These are phyloP conservation scores for Citrus glauca DNA, from an alignment of 345 rosid species.

Conservation along the genomic window DNA sequence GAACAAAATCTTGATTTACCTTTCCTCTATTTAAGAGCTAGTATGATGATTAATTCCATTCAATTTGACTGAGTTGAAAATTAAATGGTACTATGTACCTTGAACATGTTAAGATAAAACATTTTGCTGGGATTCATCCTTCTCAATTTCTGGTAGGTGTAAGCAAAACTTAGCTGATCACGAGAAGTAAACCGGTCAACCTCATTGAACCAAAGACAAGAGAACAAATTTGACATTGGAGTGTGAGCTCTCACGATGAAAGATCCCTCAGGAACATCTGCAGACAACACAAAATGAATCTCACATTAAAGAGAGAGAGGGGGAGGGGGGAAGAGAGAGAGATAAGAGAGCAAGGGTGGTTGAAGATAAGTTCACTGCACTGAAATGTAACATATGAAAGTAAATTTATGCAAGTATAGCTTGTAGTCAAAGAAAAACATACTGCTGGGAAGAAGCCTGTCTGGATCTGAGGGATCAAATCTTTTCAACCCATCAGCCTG, in stretches of 20 bases:
- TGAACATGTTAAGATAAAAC: conserved; percentile 90
- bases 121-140: conserved; percentile 74
- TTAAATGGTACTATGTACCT: conserved; percentile 39
- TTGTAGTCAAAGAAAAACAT: conserved; percentile 17
- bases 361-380: neutral
- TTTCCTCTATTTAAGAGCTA: neutral
- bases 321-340: neutral
- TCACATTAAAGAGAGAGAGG: neutral
- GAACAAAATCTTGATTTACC: neutral
- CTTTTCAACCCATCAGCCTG: conserved; percentile 78
- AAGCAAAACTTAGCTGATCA: conserved; percentile 94
- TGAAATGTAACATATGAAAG: neutral
- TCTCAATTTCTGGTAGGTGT: conserved; percentile 79
- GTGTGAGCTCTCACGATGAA: conserved; percentile 92
- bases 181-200: conserved; percentile 95
- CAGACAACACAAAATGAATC: conserved; percentile 1
- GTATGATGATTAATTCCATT: neutral
- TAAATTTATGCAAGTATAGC: neutral
- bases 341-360: neutral
- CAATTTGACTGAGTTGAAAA: neutral
- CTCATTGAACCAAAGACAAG: conserved; percentile 99
- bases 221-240: conserved; percentile 94
- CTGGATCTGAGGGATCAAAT: conserved; percentile 71
- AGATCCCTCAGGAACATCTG: conserved; percentile 99
- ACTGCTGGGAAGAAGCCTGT: conserved; percentile 97